Conservation (phyloP, 176 grass and related monocot species). For the Alopecurus myosuroides region DNA sequence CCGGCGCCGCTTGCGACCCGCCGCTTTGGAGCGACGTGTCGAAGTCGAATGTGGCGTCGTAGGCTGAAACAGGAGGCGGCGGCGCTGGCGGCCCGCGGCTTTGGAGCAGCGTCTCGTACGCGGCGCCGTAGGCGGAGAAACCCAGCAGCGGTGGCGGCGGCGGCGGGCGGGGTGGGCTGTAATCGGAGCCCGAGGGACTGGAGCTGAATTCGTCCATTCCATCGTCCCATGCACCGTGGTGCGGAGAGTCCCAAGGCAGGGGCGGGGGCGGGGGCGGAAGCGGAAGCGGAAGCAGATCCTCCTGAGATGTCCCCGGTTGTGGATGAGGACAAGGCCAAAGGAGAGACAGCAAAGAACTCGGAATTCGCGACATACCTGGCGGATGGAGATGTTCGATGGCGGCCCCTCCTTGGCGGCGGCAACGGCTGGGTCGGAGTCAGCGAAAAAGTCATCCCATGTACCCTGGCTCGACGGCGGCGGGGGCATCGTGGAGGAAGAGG, state of each 20-base stretch:
- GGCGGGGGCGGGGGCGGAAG: not conserved
- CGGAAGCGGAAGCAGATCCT: too few species aligned
- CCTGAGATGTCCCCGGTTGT: not conserved
- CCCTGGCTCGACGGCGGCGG: not conserved
- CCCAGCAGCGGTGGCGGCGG: too few species aligned
- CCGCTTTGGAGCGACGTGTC: not conserved
- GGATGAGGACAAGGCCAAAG: not conserved
- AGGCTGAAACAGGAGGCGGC: not conserved
- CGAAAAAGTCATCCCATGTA: not conserved
- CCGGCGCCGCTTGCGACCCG: not conserved
- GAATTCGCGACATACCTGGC: not conserved
- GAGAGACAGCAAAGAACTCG: not conserved
- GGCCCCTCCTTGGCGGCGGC: not conserved
- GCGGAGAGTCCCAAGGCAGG: not conserved
- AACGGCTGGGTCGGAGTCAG: not conserved
- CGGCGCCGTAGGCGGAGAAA: too few species aligned
- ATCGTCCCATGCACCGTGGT: not conserved
- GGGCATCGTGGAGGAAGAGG: not conserved
- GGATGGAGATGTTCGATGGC: not conserved
- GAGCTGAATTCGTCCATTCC: not conserved
- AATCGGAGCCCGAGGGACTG: not conserved
- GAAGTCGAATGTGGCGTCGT: too few species aligned
- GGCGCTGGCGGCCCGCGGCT: not conserved
- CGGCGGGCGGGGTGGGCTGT: not conserved
- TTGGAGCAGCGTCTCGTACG: not conserved